Evolutionary conservation across 495 filamentous ascomycete species (phyloP), one percentile per base, ranked within the genome.

Genomic region (Trichoderma orchidacearum): DNA sequence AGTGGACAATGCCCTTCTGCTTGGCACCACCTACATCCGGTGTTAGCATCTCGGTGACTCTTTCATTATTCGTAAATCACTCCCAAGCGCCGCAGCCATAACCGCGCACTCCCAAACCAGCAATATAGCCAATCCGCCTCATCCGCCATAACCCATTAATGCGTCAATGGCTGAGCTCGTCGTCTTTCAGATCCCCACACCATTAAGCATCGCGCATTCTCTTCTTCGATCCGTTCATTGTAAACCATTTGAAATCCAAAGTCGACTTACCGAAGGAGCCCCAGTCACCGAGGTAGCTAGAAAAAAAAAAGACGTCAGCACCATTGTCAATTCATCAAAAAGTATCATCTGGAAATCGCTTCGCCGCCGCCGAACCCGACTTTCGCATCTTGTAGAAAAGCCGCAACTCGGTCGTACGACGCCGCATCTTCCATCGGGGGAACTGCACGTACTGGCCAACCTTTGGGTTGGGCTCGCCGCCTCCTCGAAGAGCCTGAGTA

Each of bases 271-370:
- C 92, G 58, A 96, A 71, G 65, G 75, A 75, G 63, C 92, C 92
- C 92, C 91, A 97, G 67, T 66, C 68, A 65, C 92, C 93, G 50
- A 95, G 73, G 71, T 76, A 96, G 59, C 91, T 96, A 66, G 63
- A 5, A 15, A 5, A 31, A 15, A 60, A 30, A 67, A 61, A 62
- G n/a, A 73, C 56, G 74, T 68, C 51, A 63, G 9, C 56, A 63
- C 75, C 51, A 73, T 68, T 56, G 61, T 38, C 25, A 36, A 30
- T 32, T 13, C 18, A 13, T 11, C 8, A 5, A 38, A 51, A 41
- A 11, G 5, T 5, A 35, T 34, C 21, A 7, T n/a, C n/a, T 17
- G 15, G 18, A 28, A 2, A 9, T 3, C 18, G 41, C 21, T 4
- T 55, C 30, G 17, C 12, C 29, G 4, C 51, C 17, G 27, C 27